Base-by-base conservation (phyloP, 768 basidiomycete species). In the Xanthoconium purpureum region DNA sequence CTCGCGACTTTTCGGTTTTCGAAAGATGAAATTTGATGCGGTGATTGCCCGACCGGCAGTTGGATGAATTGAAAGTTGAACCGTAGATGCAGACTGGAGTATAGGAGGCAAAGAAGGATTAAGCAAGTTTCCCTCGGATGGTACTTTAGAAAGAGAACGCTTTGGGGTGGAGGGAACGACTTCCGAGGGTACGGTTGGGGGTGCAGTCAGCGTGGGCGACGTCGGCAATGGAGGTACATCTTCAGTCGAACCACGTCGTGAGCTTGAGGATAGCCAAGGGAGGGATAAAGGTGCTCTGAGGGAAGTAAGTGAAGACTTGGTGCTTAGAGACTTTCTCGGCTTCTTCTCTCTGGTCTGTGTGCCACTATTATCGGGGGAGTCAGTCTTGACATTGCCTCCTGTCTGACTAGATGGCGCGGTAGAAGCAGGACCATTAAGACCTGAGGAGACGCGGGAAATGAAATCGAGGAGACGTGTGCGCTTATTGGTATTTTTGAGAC, bases 291-390 rank as follows among this genome's bases (percentile, higher is more conserved):
- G 73, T 0, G 62, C 62, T 8, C 70, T 60, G 9, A 73, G 53
- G 29, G 71, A 73, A 4, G 71, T 71, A 30, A 71, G 59, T 0
- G 71, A 71, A 0, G 70, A 60, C 17, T 73, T 71, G 53, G 73
- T 71, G 55, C 58, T 61, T 28, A 73, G 13, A 1, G 56, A 48
- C 44, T 67, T 71, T 32, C 38, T 59, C 2, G 28, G 54, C 28
- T 55, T 63, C 18, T 63, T 65, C 0, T 57, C 56, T 32, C 11
- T 61, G 42, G 62, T 58, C 2, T 71, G 63, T 0, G 36, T 1
- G 35, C 70, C 70, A 24, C 58, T 59, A 3, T 71, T 69, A 5
- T 63, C 52, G n/a, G 33, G 37, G 0, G 65, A 63, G 44, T 72
- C 68, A 30, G 59, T 63, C 1, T 67, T 67, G 3, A 39, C 38